Evolutionary conservation across 352 stramenopile genomes (phyloP).

Genomic region (Globisporangium orthogonon): DNA sequence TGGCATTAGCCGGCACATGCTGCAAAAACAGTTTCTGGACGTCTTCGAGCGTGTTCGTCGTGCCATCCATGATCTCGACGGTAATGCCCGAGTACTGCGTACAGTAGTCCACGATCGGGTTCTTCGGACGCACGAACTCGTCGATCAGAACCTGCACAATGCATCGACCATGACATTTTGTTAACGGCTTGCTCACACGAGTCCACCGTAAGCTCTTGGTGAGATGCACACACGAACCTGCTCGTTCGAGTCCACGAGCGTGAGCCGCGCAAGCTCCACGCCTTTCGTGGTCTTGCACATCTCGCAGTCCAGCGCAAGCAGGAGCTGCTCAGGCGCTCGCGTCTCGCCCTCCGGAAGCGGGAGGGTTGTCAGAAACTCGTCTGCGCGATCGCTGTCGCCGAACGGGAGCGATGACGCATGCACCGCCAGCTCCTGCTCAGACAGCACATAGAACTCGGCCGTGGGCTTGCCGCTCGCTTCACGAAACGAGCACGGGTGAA

Average conservation of each 20-base stretch:
- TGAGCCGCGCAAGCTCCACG: constrained; percentile 74
- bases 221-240: constrained; percentile 16
- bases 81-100: constrained; percentile 86
- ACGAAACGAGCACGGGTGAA: not conserved
- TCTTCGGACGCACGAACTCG: constrained; percentile 72
- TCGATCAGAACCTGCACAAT: constrained; percentile 54
- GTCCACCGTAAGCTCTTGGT: not conserved
- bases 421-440: constrained; percentile 41
- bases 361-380: constrained; percentile 39
- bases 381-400: constrained; percentile 22
- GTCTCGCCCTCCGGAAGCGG: constrained; percentile 26
- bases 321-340: constrained; percentile 27
- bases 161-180: not conserved
- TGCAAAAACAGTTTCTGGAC: constrained; percentile 59
- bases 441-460: constrained; percentile 78
- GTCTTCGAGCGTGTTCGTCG: constrained; percentile 48
- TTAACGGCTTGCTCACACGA: too few relatives aligned
- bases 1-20: constrained; percentile 56
- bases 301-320: constrained; percentile 83
- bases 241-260: constrained; percentile 60
- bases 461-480: constrained; percentile 37
- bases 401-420: constrained; percentile 56
- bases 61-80: constrained; percentile 68
- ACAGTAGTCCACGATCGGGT: constrained; percentile 84
- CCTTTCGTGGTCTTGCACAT: constrained; percentile 86